These are phyloP conservation scores for Chytridium lagenaria DNA, from an alignment of 371 early-diverging fungal species.

Conservation along the genomic window DNA sequence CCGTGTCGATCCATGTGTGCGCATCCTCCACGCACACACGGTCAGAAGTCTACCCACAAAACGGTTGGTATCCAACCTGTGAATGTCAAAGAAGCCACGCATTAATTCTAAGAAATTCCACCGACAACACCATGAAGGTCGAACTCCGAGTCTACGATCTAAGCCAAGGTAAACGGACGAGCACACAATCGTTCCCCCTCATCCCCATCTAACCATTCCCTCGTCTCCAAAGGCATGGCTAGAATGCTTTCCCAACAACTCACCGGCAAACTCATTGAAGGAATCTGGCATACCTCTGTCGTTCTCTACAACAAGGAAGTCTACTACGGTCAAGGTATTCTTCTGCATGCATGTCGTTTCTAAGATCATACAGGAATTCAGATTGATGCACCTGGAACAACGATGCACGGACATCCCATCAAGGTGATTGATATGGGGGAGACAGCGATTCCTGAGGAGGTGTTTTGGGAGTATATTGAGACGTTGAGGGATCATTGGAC, in stretches of 20 bases:
- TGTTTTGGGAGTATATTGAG: conserved; percentile 78
- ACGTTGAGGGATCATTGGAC: conserved; percentile 68
- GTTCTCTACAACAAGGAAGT: conserved; percentile 87
- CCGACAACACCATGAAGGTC: conserved; percentile 44
- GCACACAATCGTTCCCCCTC: not conserved
- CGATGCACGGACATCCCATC: conserved; percentile 76
- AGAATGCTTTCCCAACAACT: conserved; percentile 61
- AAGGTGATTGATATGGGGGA: conserved; percentile 79
- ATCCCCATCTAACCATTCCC: not conserved
- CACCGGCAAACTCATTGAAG: conserved; percentile 77
- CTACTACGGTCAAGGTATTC: conserved; percentile 78
- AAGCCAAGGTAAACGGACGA: conserved; percentile 64
- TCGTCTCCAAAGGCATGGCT: conserved; percentile 50
- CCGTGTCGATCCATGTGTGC: too few species aligned
- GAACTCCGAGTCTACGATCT: conserved; percentile 81
- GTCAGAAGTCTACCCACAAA: too few species aligned
- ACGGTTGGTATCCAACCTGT: too few species aligned
- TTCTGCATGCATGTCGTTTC: conserved; percentile 19
- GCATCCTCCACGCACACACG: too few species aligned
- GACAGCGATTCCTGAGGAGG: conserved; percentile 79
- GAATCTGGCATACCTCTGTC: conserved; percentile 91
- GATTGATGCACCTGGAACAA: conserved; percentile 54
- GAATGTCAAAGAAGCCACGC: too few species aligned
- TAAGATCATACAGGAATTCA: conserved; percentile 33
- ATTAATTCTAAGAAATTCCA: too few species aligned